Evolutionary conservation across 805 yeast species (phyloP), one percentile per base, ranked within the genome.

Genomic region (Wickerhamomyces silvicola): DNA sequence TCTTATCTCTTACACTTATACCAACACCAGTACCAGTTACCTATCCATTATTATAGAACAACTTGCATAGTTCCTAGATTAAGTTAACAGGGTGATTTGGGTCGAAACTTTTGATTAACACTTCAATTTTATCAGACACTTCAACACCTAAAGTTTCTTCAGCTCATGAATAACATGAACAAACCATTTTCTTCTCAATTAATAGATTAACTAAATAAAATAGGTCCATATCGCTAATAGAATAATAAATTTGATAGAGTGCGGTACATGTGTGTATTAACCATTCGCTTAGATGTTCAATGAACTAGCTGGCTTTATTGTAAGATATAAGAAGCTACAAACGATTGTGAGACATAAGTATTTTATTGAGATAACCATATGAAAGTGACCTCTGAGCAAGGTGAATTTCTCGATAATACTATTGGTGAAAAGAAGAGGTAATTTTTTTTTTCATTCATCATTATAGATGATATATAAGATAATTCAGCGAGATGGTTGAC

Each of bases 1-100:
- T 70, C 67, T n/a, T n/a, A 27, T 48, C 50, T 37, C 50, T 57
- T 30, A 88, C 80, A 20, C 94, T 81, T 46, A 90, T 80, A 4
- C 97, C 97, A 20, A 97, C 97, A 3, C 95, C 97, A 1, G 97
- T 90, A 3, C 97, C 97, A 0, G 95, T 79, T 45, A 85, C 90
- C 95, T 96, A 87, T 31, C 83, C 81, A 50, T 81, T 81, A 44
- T 72, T 66, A 54, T 81, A 90, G 53, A 90, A 85, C 12, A 71
- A 60, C 31, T 73, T 65, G 54, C 96, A 87, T 19, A 88, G 66
- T 38, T 81, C 82, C 54, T 95, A 86, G 39, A 88, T 84, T 46
- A 82, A 62, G 48, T 81, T 78, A 2, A 95, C 94, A 0, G 97
- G 95, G 54, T 51, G 56, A 10, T 34, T 30, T 31, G 52, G 51